Percentiles rank a stretch among this genome's conserved stretches.
Conservation (phyloP, 805 yeast genomes). For the Wickerhamia fluorescens region DNA sequence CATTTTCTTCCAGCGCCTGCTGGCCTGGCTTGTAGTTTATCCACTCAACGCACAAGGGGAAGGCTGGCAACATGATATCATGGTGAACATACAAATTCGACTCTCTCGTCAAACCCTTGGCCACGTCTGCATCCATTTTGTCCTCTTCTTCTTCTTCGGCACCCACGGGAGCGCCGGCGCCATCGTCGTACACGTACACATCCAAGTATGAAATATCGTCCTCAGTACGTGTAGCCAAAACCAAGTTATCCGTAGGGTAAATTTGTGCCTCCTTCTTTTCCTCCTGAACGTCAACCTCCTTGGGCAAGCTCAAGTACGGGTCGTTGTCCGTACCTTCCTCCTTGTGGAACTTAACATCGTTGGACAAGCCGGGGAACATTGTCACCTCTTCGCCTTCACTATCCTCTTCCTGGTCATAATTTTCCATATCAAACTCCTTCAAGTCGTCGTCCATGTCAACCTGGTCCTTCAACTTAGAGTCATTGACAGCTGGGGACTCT, state of each 20-base stretch:
- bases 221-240: slow-evolving; percentile 90
- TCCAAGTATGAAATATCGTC: slow-evolving; percentile 91
- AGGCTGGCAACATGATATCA: slow-evolving; percentile 93
- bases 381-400: slow-evolving; percentile 52
- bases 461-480: slow-evolving; percentile 39
- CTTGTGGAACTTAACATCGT: slow-evolving; percentile 51
- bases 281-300: slow-evolving; percentile 58
- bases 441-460: slow-evolving; percentile 73
- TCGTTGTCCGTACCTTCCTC: slow-evolving; percentile 42
- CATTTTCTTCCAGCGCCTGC: slow-evolving; percentile 23
- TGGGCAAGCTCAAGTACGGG: slow-evolving; percentile 57
- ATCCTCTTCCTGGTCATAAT: slow-evolving; percentile 68
- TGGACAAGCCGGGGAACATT: slow-evolving; percentile 67
- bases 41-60: slow-evolving; percentile 97
- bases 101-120: slow-evolving; percentile 65
- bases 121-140: slow-evolving; percentile 63
- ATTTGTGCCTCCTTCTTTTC: slow-evolving; percentile 82
- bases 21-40: slow-evolving; percentile 63
- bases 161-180: slow-evolving; percentile 74
- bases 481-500: neutral
- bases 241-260: slow-evolving; percentile 82
- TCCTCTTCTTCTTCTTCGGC: slow-evolving; percentile 64
- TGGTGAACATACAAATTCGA: slow-evolving; percentile 86
- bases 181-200: slow-evolving; percentile 91
- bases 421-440: slow-evolving; percentile 80